A percentile compares a stretch with the other conserved stretches of the same genome.
Evolutionary conservation across 495 filamentous ascomycete genomes (phyloP).

Genomic region (Neurospora discreta): DNA sequence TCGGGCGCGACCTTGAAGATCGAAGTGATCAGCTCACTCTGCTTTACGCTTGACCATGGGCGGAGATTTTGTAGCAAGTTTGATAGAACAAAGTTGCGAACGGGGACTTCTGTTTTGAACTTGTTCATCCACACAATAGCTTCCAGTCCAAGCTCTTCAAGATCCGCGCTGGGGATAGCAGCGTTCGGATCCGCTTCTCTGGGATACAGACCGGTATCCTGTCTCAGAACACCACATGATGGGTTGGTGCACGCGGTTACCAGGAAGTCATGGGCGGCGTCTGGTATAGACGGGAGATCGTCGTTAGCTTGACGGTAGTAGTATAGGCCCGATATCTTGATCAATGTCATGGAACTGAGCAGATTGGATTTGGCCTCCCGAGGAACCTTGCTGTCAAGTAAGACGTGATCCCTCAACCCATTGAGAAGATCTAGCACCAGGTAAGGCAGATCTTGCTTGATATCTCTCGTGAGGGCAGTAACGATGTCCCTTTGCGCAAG

Average conservation of each 20-base stretch:
- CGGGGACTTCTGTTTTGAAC: slow-evolving; percentile 51
- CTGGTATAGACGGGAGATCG: slow-evolving; percentile 36
- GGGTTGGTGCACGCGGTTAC: slow-evolving; percentile 60
- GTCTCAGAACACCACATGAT: slow-evolving; percentile 55
- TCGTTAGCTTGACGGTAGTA: slow-evolving; percentile 36
- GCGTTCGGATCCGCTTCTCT: slow-evolving; percentile 49
- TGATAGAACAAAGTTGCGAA: slow-evolving; percentile 63
- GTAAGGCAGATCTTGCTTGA: slow-evolving; percentile 62
- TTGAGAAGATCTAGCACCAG: slow-evolving; percentile 57
- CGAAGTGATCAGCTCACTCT: slow-evolving; percentile 66
- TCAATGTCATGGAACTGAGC: slow-evolving; percentile 58
- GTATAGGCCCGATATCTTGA: slow-evolving; percentile 61
- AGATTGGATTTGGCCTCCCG: slow-evolving; percentile 60
- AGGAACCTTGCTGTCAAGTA: slow-evolving; percentile 58
- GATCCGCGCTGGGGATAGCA: slow-evolving; percentile 21
- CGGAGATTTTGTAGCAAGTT: slow-evolving; percentile 69
- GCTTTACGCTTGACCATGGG: slow-evolving; percentile 68
- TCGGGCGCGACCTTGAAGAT: slow-evolving; percentile 78
- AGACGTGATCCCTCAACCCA: slow-evolving; percentile 50
- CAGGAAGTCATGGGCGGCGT: slow-evolving; percentile 59
- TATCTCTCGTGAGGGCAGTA: slow-evolving; percentile 53
- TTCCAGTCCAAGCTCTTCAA: slow-evolving; percentile 59
- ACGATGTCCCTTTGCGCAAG: slow-evolving; percentile 62
- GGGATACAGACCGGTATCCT: slow-evolving; percentile 63
- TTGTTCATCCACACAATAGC: slow-evolving; percentile 55